phyloP scores from a whole-genome alignment of 2,329 filamentous ascomycete genomes.

The Neonectria punicea region DNA sequence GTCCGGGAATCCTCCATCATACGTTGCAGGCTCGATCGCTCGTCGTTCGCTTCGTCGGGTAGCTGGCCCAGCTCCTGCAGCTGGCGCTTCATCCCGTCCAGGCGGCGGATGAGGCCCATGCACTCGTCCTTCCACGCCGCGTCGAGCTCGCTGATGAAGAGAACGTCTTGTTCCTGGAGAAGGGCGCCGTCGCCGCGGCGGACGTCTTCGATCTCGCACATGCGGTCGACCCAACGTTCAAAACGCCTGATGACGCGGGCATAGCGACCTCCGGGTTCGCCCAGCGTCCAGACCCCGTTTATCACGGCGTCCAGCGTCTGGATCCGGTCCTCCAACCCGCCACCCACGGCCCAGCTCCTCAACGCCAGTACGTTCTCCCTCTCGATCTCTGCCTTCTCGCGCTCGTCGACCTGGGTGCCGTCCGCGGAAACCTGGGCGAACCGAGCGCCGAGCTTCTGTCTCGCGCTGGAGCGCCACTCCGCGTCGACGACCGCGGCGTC shows the following conservation, averaged over 20 bases:
- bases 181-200: slow-evolving; percentile 51
- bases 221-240: slow-evolving; percentile 66
- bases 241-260: slow-evolving; percentile 65
- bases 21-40: slow-evolving; percentile 53
- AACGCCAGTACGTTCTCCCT: slow-evolving; percentile 63
- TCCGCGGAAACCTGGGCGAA: slow-evolving; percentile 54
- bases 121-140: slow-evolving; percentile 69
- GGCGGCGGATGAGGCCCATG: slow-evolving; percentile 59
- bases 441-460: slow-evolving; percentile 55
- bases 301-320: slow-evolving; percentile 67
- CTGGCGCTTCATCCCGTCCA: slow-evolving; percentile 65
- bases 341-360: slow-evolving; percentile 57
- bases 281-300: slow-evolving; percentile 66
- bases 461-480: slow-evolving; percentile 68
- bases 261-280: slow-evolving; percentile 66
- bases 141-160: slow-evolving; percentile 67
- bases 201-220: slow-evolving; percentile 58
- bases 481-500: slow-evolving; percentile 56
- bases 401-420: slow-evolving; percentile 47
- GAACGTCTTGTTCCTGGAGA: slow-evolving; percentile 48
- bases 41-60: slow-evolving; percentile 17
- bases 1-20: slow-evolving; percentile 60
- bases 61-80: slow-evolving; percentile 57
- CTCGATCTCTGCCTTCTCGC: slow-evolving; percentile 59
- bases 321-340: slow-evolving; percentile 64